Conservation (phyloP, 352 stramenopile genomes). For the Phytophthora tubulina region DNA sequence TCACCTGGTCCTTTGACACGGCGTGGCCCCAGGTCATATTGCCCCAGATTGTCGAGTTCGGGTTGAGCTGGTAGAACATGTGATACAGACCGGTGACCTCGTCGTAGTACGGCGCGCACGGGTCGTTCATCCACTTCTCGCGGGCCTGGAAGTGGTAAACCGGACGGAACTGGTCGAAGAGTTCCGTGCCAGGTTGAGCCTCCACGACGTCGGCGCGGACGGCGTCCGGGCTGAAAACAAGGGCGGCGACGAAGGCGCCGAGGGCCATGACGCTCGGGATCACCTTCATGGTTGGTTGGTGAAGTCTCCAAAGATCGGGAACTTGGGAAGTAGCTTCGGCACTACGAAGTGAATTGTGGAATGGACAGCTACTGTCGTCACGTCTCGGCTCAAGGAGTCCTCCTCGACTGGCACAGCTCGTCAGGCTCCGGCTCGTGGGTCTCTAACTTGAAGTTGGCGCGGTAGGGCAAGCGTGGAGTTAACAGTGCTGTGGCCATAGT, state of each 20-base stretch:
- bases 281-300: constrained; percentile 34
- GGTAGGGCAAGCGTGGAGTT: constrained; percentile 2
- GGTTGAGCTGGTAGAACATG: constrained; percentile 86
- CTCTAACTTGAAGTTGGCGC: constrained; percentile 22
- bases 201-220: constrained; percentile 35
- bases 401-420: neutral
- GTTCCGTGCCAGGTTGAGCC: constrained; percentile 42
- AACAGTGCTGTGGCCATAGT: constrained; percentile 7
- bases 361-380: neutral
- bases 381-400: too few relatives aligned
- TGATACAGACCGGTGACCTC: constrained; percentile 68
- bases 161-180: constrained; percentile 68
- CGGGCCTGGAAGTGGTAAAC: constrained; percentile 70
- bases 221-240: constrained; percentile 26
- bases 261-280: constrained; percentile 30
- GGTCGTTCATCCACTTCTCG: constrained; percentile 89
- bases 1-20: constrained; percentile 77
- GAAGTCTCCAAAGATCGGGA: constrained; percentile 13
- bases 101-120: constrained; percentile 81
- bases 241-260: constrained; percentile 21
- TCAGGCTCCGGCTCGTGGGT: neutral
- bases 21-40: constrained; percentile 87
- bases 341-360: constrained; percentile 25
- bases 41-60: constrained; percentile 62
- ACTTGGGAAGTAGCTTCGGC: constrained; percentile 26